Percentiles rank a stretch among this genome's conserved stretches.
Evolutionary conservation across 306 rosid genomes (phyloP).

Genomic region (Cicer judaicum): DNA sequence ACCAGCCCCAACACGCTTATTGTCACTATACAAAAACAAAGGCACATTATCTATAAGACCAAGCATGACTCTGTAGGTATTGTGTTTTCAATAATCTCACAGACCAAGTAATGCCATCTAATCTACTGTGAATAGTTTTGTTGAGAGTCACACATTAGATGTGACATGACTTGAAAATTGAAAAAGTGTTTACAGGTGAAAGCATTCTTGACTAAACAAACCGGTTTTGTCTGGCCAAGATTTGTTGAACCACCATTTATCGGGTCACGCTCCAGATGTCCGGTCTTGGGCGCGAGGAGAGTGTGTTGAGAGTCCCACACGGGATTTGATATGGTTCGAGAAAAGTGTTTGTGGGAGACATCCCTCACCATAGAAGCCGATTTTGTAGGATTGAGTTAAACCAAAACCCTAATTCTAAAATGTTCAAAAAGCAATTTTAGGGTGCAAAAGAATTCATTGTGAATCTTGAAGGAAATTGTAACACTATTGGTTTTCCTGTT

Average conservation of each 20-base stretch:
- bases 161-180: background rate
- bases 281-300: too few species aligned
- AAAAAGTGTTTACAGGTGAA: background rate
- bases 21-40: background rate
- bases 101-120: background rate
- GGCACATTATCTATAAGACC: background rate
- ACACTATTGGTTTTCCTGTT: slow-evolving; percentile 3
- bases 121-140: background rate
- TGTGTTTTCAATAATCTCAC: background rate
- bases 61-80: slow-evolving; percentile 9
- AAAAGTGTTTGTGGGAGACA: too few species aligned
- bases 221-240: background rate
- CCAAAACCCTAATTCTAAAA: background rate
- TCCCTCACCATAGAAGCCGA: background rate
- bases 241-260: too few species aligned
- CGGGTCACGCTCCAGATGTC: too few species aligned
- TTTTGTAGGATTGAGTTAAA: background rate
- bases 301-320: too few species aligned
- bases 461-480: slow-evolving; percentile 33
- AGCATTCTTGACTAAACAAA: background rate
- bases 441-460: slow-evolving; percentile 23
- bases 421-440: background rate
- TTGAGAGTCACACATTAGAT: background rate
- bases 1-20: background rate
- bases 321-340: too few species aligned